phyloP scores from a whole-genome alignment of 306 rosid species.

The Acacia acuminata region DNA sequence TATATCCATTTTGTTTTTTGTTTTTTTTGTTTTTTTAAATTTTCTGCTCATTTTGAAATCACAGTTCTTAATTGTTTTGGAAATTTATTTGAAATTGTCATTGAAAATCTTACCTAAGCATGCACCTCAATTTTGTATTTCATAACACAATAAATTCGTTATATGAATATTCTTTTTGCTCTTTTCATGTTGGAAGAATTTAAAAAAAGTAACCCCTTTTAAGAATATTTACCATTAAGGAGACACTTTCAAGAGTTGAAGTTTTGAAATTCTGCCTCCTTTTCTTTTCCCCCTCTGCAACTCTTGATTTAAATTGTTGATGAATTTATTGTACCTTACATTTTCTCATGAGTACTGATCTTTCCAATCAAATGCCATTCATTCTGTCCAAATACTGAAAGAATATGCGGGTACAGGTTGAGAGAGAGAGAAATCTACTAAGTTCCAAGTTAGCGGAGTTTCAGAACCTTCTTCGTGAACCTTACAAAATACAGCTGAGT shows the following conservation, averaged over 20 bases:
- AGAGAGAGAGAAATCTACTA: constrained; percentile 78
- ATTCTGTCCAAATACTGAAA: constrained; percentile 27
- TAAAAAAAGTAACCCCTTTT: not conserved
- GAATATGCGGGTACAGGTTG: constrained; percentile 62
- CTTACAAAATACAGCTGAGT: constrained; percentile 38
- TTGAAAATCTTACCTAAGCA: not conserved
- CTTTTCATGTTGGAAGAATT: not conserved
- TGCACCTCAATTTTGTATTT: not conserved
- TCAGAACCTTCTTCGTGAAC: constrained; percentile 65
- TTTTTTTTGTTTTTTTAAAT: too few relatives aligned
- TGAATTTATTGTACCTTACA: not conserved
- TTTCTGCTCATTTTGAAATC: not conserved
- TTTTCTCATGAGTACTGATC: not conserved
- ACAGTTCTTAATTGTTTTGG: not conserved
- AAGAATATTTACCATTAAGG: not conserved
- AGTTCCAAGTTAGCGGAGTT: constrained; percentile 75
- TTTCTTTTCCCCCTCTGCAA: not conserved
- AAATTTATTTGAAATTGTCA: not conserved
- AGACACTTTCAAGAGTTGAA: not conserved
- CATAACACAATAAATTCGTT: not conserved
- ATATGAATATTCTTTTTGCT: not conserved
- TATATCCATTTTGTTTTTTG: too few relatives aligned
- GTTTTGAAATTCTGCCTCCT: not conserved
- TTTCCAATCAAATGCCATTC: constrained; percentile 4
- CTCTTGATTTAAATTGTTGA: not conserved